Percentiles rank a stretch among this genome's conserved stretches.
Evolutionary conservation across 306 rosid genomes (phyloP).

Genomic region (Ceratonia siliqua): DNA sequence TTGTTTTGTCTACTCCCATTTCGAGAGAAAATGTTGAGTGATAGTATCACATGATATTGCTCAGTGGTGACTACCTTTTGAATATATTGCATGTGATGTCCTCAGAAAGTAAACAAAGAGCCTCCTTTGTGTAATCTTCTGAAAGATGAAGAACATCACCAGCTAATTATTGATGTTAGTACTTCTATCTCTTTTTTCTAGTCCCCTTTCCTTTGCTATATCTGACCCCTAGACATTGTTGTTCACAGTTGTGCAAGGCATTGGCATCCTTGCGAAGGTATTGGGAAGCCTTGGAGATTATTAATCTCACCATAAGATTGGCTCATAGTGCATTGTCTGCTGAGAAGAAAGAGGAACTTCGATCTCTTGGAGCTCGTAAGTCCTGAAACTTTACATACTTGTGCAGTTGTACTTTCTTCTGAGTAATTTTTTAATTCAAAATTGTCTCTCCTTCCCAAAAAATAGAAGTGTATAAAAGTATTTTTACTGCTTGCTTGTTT

Average conservation of each 20-base stretch:
- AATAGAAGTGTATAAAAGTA: background rate
- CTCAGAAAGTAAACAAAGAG: constrained; percentile 48
- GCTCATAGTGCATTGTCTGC: constrained; percentile 51
- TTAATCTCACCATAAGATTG: constrained; percentile 66
- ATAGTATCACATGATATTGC: constrained; percentile 15
- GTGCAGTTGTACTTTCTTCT: constrained; percentile 8
- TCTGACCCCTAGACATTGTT: constrained; percentile 31
- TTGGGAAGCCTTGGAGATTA: constrained; percentile 81
- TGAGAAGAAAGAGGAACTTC: constrained; percentile 75
- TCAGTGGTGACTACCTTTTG: constrained; percentile 17
- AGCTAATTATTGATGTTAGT: constrained; percentile 73
- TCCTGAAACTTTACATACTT: constrained; percentile 26
- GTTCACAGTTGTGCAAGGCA: constrained; percentile 77
- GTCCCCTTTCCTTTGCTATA: constrained; percentile 2
- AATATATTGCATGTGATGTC: constrained; percentile 37
- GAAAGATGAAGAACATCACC: constrained; percentile 68
- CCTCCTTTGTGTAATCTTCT: constrained; percentile 70
- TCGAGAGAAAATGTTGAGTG: constrained; percentile 23
- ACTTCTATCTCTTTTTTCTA: constrained; percentile 28
- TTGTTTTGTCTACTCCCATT: constrained; percentile 3
- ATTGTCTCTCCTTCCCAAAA: constrained; percentile 24
- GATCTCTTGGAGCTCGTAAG: constrained; percentile 88
- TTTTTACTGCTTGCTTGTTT: constrained; percentile 10
- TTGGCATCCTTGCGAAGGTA: constrained; percentile 73
- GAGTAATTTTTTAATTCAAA: constrained; percentile 14